Evolutionary conservation across 2,329 filamentous ascomycete genomes (phyloP), one percentile per base, ranked within the genome.

Genomic region (Tolypocladium sp.): DNA sequence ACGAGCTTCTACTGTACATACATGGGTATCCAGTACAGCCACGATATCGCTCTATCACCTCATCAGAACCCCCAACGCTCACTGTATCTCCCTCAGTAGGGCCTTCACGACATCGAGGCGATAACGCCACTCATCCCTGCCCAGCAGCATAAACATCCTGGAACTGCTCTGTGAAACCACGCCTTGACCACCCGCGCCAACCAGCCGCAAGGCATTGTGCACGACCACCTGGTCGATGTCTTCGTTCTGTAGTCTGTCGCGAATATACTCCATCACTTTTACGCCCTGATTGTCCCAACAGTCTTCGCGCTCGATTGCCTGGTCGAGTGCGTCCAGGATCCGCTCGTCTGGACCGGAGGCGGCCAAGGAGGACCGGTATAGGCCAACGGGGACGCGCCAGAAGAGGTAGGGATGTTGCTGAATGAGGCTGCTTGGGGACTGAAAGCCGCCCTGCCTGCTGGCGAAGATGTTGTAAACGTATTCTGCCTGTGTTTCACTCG

Each of bases 351-450:
- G 63, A 5, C 22, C 37, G 37, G 61, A 62, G 17, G 63, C 60
- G 9, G 62, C 62, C 7, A 73, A 62, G 15, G 69, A 67, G 4
- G 60, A 57, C 9, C 60, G 61, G 64, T 75, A 75, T 27, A 68
- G 55, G 8, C 49, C 38, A n/a, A 59, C 55, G 1, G 72, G 72
- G 25, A 74, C 68, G 4, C 71, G 68, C 72, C 73, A 77, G 61
- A 76, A 69, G 51, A 76, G 69, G 58, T 74, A 74, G 1, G 74
- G 73, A 37, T 74, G 69, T 10, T 68, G 63, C 12, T 58, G 63
- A 40, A 72, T 55, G 5, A 73, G 60, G 12, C 60, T 55, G 9
- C 58, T 59, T 0, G 63, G 58, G 38, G 57, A 58, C 15, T 65
- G 64, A 51, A 71, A 65, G 25, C 67, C 68, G 8, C 65, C 67